Evolutionary conservation across 2,329 filamentous ascomycete species (phyloP).

Genomic region (Tolypocladium inflatum): DNA sequence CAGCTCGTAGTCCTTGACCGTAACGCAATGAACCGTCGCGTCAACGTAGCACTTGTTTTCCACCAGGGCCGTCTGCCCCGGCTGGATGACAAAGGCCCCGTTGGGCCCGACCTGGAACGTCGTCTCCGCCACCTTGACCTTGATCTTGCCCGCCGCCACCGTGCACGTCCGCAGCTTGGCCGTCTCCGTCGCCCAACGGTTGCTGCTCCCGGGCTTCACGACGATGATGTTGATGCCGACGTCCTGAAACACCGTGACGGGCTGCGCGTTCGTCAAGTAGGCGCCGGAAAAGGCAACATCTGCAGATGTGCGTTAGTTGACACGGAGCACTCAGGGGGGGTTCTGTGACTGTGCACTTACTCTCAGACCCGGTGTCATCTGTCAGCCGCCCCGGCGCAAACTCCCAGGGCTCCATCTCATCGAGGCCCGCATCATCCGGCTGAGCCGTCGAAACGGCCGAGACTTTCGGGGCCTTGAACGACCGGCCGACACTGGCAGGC

Average conservation of each 20-base stretch:
- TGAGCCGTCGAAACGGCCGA: neutral
- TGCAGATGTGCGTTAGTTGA: slow-evolving; percentile 7
- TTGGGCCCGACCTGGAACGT: slow-evolving; percentile 31
- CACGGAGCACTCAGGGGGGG: neutral
- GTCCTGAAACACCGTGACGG: slow-evolving; percentile 25
- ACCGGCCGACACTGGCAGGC: neutral
- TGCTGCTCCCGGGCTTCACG: slow-evolving; percentile 27
- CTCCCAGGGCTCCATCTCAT: slow-evolving; percentile 34
- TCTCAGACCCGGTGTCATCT: slow-evolving; percentile 18
- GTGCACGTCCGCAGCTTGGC: slow-evolving; percentile 28
- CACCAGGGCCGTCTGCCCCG: slow-evolving; percentile 25
- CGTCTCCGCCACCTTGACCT: slow-evolving; percentile 24
- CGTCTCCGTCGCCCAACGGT: slow-evolving; percentile 18
- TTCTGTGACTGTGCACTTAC: slow-evolving; percentile 17
- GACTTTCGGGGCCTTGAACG: neutral
- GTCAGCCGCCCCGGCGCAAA: slow-evolving; percentile 31
- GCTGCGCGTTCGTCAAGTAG: slow-evolving; percentile 26
- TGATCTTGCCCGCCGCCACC: slow-evolving; percentile 30
- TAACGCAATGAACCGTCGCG: slow-evolving; percentile 31
- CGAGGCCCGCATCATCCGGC: slow-evolving; percentile 8
- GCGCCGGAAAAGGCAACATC: slow-evolving; percentile 34
- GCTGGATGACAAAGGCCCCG: slow-evolving; percentile 33
- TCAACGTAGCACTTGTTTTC: slow-evolving; percentile 35
- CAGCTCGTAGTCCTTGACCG: slow-evolving; percentile 15
- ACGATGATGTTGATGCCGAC: slow-evolving; percentile 29